Base-by-base conservation (phyloP, 352 stramenopile genomes). In the Globisporangium viniferum region DNA sequence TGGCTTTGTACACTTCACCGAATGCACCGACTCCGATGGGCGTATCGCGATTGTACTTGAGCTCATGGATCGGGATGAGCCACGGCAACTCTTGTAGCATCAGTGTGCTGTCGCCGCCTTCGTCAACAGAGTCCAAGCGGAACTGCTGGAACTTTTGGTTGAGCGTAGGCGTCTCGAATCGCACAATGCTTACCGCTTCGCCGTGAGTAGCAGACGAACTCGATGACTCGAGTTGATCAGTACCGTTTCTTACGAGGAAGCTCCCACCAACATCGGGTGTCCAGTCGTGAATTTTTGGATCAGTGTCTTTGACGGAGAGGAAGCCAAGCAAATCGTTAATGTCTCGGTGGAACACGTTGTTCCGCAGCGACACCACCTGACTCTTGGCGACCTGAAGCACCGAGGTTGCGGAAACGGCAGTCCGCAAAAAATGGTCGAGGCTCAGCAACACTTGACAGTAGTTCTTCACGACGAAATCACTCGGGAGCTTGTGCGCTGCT, bases 141-240 rank as follows among this genome's bases (percentile, higher is more conserved):
- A 59, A 3, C 27, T 59, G 29, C 54, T 44, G 54, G 18, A 59
- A 59, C 29, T 44, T 59, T 15, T 59, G 54, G 54, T 59, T 59
- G 2, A 59, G 29, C 6, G 15, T 59, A 27, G 15, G 14, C 14
- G 18, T 59, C 29, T 59, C 54, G 18, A 59, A 59, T 0, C 18
- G 54, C 29, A 59, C 29, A 12, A 59, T 59, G 29, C 22, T 59
- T 4, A 59, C 54, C 18, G 54, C 27, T 22, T 59, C 29, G 4
- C 44, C 36, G 2, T 15, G 54, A 29, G 24, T 1, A 39, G 18
- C 2, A 54, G 46, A 14, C 7, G 20, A 24, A 35, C 1, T 10
- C 51, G 5, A 2, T 24, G 20, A 54, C 24, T 54, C 46, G 24
- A 24, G 46, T 5, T 54, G 20, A 27, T 3, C 5, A 20, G 5